Base-by-base conservation (phyloP, 768 basidiomycete species). In the Filobasidium floriforme region DNA sequence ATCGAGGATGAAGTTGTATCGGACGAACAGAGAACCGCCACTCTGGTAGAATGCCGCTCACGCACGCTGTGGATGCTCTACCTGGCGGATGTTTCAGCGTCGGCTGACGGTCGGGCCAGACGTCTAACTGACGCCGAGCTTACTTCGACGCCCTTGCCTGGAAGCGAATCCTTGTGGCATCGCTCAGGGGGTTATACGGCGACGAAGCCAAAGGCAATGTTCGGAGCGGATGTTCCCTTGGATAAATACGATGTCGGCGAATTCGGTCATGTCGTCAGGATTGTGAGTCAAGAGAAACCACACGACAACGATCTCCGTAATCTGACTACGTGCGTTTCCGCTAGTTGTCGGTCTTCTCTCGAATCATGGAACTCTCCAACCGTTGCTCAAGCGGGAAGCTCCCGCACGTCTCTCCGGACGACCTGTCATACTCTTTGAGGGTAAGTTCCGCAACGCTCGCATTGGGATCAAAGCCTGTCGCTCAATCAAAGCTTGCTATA, bases 51-150 rank as follows among this genome's bases (percentile, higher is more conserved):
- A 62, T 68, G 62, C 18, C 60, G 73, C 32, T 68, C 62, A 32
- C 65, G 77, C 26, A 75, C 75, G 0, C 72, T 76, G 70, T 78
- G 77, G 77, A 59, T 75, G 40, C 60, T 78, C 1, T 69, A 72
- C 22, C 66, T 76, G 29, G 73, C 73, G 29, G 75, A 76, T 63
- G 62, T 76, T 3, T 76, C 70, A n/a, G 73, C 71, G 12, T 70
- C 70, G 1, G 66, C 73, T 0, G 37, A 66, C 26, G 65, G 52
- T 4, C 65, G 60, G 10, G 49, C 49, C 5, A 52, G 65, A 40
- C 57, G 59, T 43, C 24, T 65, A 28, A 41, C 41, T n/a, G 64
- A 65, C 59, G 46, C 44, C n/a, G 57, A 65, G 7, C 59, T 65
- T 26, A 52, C 57, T 29, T 44, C 46, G n/a, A 65, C 59, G 28